These are phyloP conservation scores for Colletotrichum sp. DNA, from an alignment of 2,329 filamentous ascomycete genomes.

Conservation along the genomic window DNA sequence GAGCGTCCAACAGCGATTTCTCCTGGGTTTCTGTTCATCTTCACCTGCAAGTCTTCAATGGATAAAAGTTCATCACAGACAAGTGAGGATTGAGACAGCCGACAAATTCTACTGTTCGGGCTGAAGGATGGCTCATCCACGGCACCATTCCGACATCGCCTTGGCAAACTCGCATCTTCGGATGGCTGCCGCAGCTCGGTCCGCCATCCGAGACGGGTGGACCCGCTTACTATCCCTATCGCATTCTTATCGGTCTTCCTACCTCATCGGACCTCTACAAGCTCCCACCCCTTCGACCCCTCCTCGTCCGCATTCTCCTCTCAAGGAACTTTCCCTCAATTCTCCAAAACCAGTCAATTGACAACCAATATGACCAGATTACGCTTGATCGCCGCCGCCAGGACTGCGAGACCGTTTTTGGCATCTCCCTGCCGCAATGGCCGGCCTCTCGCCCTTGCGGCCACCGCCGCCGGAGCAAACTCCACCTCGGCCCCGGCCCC, in stretches of 20 bases:
- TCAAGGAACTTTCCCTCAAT: background rate
- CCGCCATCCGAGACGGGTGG: background rate
- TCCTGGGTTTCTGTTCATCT: background rate
- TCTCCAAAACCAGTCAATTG: background rate
- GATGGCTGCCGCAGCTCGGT: background rate
- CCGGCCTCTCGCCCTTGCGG: background rate
- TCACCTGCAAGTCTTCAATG: background rate
- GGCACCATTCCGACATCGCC: background rate
- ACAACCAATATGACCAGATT: constrained; percentile 2
- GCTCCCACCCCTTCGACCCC: background rate
- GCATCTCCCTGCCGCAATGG: constrained; percentile 2
- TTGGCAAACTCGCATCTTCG: background rate
- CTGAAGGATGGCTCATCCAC: background rate
- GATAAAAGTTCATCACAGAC: background rate
- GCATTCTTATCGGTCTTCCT: background rate
- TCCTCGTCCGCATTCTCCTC: background rate
- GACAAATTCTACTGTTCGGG: background rate
- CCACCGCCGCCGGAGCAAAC: background rate
- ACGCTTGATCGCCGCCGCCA: constrained; percentile 6
- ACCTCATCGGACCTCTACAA: background rate
- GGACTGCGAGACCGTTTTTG: constrained; percentile 9
- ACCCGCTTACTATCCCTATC: background rate
- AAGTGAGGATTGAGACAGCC: background rate
- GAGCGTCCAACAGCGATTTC: background rate
- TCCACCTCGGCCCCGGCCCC: constrained; percentile 1